These are phyloP conservation scores for Aspergillus funiculosus DNA, from an alignment of 495 filamentous ascomycete genomes.

Conservation along the genomic window DNA sequence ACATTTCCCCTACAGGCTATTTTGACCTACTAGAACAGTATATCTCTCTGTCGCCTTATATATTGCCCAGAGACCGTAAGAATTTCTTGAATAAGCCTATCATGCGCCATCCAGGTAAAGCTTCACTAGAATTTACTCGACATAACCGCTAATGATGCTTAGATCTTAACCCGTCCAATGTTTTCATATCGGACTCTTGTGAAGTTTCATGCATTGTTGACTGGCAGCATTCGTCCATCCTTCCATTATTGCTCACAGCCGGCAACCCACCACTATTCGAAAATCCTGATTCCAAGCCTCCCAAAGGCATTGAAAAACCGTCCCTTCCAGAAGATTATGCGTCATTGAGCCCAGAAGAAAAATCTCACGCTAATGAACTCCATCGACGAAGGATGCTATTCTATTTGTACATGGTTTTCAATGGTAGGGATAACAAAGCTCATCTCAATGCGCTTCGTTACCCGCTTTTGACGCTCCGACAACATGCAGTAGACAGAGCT, in stretches of 20 bases:
- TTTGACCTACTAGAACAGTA: too few species aligned
- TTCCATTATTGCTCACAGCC: not conserved
- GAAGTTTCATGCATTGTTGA: conserved; percentile 12
- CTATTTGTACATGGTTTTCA: conserved; percentile 6
- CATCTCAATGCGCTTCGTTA: conserved; percentile 6
- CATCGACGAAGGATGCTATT: not conserved
- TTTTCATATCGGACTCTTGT: conserved; percentile 2
- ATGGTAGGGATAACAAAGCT: conserved; percentile 3
- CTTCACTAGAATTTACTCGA: too few species aligned
- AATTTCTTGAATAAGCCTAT: too few species aligned
- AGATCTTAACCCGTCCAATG: conserved; percentile 6
- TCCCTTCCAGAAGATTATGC: conserved; percentile 1
- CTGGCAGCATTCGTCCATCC: conserved; percentile 10
- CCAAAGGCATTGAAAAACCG: not conserved
- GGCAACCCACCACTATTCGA: conserved; percentile 5
- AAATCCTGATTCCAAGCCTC: conserved; percentile 1
- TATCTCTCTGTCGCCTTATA: too few species aligned
- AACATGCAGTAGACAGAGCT: too few species aligned
- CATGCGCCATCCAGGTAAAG: too few species aligned
- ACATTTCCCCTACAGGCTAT: not conserved
- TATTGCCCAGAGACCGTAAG: too few species aligned
- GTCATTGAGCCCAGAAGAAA: not conserved
- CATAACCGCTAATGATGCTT: too few species aligned
- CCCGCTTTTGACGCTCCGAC: too few species aligned
- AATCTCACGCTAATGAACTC: conserved; percentile 5